These are phyloP conservation scores for Xylariaceae sp. DNA, from an alignment of 2,329 filamentous ascomycete genomes.

Conservation along the genomic window DNA sequence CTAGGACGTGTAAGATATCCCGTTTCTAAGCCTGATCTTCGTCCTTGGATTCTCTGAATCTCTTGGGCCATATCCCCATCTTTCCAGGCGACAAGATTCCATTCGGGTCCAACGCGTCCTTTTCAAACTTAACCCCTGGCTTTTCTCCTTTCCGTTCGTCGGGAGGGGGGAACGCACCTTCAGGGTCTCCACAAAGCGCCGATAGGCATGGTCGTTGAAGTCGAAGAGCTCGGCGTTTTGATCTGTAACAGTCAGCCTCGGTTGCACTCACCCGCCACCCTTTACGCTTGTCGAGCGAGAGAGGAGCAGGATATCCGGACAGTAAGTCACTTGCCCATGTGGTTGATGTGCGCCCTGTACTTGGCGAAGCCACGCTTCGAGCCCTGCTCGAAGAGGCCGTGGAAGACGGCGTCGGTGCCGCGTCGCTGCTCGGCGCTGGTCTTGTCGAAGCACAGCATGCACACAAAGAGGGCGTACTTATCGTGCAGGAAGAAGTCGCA, in stretches of 20 bases:
- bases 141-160: neutral
- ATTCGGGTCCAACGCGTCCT: conserved; percentile 30
- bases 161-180: conserved; percentile 23
- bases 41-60: conserved; percentile 6
- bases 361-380: conserved; percentile 29
- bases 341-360: conserved; percentile 31
- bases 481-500: conserved; percentile 43
- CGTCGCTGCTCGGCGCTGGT: conserved; percentile 29
- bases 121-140: neutral
- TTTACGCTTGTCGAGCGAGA: neutral
- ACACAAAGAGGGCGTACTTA: conserved; percentile 37
- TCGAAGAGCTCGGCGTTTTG: conserved; percentile 29
- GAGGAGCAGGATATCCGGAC: too few species aligned
- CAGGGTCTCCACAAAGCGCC: conserved; percentile 30
- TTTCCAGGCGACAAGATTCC: conserved; percentile 31
- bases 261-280: neutral
- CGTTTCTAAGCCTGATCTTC: too few species aligned
- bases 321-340: conserved; percentile 30
- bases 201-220: conserved; percentile 31
- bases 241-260: conserved; percentile 19
- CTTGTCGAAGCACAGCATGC: conserved; percentile 41
- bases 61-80: conserved; percentile 30
- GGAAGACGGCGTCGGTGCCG: conserved; percentile 27
- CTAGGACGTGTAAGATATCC: too few species aligned
- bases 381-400: conserved; percentile 26